Conservation (phyloP, 345 rosid genomes). For the Combretum micranthum region DNA sequence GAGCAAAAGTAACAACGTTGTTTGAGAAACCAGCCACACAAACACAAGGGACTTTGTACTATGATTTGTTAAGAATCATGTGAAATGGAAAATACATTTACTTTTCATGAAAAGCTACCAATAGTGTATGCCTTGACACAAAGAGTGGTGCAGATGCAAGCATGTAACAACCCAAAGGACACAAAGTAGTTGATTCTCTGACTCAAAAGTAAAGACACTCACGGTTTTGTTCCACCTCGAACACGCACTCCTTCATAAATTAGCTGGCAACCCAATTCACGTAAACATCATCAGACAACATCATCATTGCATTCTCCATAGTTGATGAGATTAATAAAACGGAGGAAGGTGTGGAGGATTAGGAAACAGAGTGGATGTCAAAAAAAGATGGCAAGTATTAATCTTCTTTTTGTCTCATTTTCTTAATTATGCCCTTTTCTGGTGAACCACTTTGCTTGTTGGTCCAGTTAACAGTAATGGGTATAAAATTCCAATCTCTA, state of each 20-base stretch:
- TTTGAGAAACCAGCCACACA: conserved; percentile 6
- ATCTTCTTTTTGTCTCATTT: neutral
- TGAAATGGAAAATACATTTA: conserved; percentile 1
- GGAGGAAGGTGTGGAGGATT: neutral
- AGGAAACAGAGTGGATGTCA: no score
- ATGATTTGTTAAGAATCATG: conserved; percentile 9
- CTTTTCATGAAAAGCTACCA: conserved; percentile 3
- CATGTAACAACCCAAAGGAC: neutral
- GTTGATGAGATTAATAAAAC: neutral
- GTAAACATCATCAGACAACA: no score
- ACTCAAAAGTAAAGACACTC: conserved; percentile 1
- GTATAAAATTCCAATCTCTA: neutral
- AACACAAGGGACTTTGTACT: conserved; percentile 2
- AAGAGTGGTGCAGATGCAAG: neutral
- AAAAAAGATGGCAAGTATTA: neutral
- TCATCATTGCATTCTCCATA: no score
- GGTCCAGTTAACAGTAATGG: no score
- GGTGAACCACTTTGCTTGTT: neutral
- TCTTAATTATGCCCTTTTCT: neutral
- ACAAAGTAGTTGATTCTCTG: no score
- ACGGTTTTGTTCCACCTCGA: neutral
- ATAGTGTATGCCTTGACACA: neutral
- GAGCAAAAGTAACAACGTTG: neutral
- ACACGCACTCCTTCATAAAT: no score
- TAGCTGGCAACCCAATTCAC: no score